Percentiles rank a stretch among this genome's conserved stretches.
Conservation (phyloP, 345 rosid genomes). For the Citrus cavaleriei region DNA sequence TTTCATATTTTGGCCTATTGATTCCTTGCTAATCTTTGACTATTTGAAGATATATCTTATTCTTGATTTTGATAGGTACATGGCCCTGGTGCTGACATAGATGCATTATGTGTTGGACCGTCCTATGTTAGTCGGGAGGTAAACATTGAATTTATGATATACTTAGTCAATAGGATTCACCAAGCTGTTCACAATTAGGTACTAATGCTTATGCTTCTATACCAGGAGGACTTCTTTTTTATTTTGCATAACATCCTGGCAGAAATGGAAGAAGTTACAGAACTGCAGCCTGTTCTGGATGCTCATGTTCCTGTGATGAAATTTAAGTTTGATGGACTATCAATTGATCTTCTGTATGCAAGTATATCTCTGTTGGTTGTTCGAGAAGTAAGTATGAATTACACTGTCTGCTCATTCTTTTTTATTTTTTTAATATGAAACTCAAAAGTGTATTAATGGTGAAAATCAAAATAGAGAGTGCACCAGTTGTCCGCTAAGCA, state of each 20-base stretch:
- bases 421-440: no score
- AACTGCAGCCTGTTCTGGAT: constrained; percentile 70
- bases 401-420: background rate
- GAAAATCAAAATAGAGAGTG: no score
- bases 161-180: background rate
- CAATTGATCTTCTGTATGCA: constrained; percentile 71
- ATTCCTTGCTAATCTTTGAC: background rate
- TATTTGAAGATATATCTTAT: background rate
- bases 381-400: constrained; percentile 44
- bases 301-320: constrained; percentile 82
- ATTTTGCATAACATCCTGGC: constrained; percentile 45
- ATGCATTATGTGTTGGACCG: constrained; percentile 70
- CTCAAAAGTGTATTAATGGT: no score
- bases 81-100: constrained; percentile 74
- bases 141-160: background rate
- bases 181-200: background rate
- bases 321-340: constrained; percentile 62
- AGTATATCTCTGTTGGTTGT: constrained; percentile 54
- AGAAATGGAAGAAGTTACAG: constrained; percentile 60
- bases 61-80: constrained; percentile 41
- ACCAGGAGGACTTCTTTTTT: constrained; percentile 62
- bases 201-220: constrained; percentile 5
- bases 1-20: background rate
- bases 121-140: constrained; percentile 69
- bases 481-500: no score